phyloP scores from a whole-genome alignment of 495 filamentous ascomycete genomes.

The Podospora appendiculata region DNA sequence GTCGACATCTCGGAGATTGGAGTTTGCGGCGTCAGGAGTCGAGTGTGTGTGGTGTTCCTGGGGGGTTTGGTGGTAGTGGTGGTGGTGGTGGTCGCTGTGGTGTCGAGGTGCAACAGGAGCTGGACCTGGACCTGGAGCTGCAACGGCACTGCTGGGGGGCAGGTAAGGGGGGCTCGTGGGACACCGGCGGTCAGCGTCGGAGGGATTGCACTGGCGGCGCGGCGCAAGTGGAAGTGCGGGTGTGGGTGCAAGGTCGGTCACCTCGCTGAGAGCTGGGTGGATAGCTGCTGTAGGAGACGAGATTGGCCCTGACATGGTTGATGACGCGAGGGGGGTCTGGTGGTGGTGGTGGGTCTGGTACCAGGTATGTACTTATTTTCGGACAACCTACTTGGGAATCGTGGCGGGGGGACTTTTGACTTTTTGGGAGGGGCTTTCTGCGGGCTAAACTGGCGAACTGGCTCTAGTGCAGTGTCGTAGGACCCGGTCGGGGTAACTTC shows the following conservation, averaged over 20 bases:
- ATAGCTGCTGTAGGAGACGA: constrained; percentile 30
- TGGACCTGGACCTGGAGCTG: too few species aligned
- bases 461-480: not conserved
- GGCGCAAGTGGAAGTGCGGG: not conserved
- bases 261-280: constrained; percentile 28
- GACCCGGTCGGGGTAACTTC: too few species aligned
- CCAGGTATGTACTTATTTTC: constrained; percentile 11
- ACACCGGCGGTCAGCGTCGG: constrained; percentile 9
- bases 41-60: not conserved
- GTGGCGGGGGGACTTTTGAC: not conserved
- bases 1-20: constrained; percentile 8
- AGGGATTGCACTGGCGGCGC: not conserved
- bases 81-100: too few species aligned
- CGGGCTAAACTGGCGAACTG: not conserved
- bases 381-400: not conserved
- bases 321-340: not conserved
- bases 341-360: constrained; percentile 1
- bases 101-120: too few species aligned
- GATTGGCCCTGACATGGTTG: constrained; percentile 25
- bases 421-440: not conserved
- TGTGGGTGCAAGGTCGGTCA: constrained; percentile 8
- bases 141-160: too few species aligned
- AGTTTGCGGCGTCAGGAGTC: not conserved
- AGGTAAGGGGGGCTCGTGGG: too few species aligned
- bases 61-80: not conserved